Evolutionary conservation across 2,329 filamentous ascomycete genomes (phyloP), one percentile per base, ranked within the genome.

Genomic region (Grosmannia clavigera): DNA sequence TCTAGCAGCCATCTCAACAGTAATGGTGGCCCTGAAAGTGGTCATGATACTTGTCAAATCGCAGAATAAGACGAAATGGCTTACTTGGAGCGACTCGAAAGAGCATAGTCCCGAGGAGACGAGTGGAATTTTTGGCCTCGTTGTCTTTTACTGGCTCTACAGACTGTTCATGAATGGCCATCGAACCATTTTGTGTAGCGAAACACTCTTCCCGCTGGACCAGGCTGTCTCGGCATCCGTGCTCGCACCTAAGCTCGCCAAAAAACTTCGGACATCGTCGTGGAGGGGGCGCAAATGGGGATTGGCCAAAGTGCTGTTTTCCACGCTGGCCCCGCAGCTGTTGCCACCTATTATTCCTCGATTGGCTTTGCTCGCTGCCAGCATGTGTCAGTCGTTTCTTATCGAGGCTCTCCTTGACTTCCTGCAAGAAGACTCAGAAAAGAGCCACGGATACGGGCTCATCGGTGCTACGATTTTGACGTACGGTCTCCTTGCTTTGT

Each of bases 401-500:
- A 66, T 73, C 51, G 65, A 67, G 31, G 65, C 63, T 0, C 63
- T 69, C 7, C 67, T 78, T 0, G 3, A 64, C 14, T 69, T 68
- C 48, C 64, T 75, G 3, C 64, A 70, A 2, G 61, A 66, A 9
- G 61, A 63, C 0, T 27, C 55, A 9, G 57, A 55, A 4, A 61
- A 64, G 0, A 72, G 69, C 38, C 60, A 67, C 16, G 70, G 74
- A 2, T 76, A 75, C 61, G 75, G 75, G 0, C 68, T 77, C 5
- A 74, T 79, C 11, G 76, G 71, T 2, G 75, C 74, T 3, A 67
- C 68, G 0, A 63, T 71, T 1, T 57, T 76, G 2, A 71, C 76
- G 3, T 79, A 77, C 61, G 29, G 63, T 0, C 72, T 74, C 11
- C 73, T 77, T 25, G 72, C 75, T 2, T 16, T 77, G 3, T 74